Evolutionary conservation across 257 asterid genomes (phyloP).

Genomic region (Solanum corneliomulleri): DNA sequence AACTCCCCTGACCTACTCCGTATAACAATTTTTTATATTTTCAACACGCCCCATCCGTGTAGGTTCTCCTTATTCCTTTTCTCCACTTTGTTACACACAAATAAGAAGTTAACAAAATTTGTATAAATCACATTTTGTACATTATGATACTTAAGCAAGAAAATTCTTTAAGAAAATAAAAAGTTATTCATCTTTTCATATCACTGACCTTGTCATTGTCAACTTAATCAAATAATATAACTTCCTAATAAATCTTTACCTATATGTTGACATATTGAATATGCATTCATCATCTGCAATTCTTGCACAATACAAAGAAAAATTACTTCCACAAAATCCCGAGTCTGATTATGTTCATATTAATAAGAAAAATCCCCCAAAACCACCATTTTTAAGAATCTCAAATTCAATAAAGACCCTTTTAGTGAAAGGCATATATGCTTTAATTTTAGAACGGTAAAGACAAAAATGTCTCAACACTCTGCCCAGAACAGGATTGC

Average conservation of each 20-base stretch:
- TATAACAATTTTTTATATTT: no score
- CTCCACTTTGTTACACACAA: background rate
- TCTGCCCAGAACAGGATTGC: background rate
- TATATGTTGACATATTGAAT: background rate
- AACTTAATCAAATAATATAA: background rate
- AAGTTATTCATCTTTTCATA: background rate
- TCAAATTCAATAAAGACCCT: no score
- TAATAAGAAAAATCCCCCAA: no score
- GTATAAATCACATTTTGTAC: no score
- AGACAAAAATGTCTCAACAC: background rate
- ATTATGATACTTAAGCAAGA: background rate
- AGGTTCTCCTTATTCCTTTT: background rate
- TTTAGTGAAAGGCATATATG: no score
- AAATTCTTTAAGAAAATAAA: background rate
- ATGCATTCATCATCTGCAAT: background rate
- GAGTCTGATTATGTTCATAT: no score
- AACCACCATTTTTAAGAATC: no score
- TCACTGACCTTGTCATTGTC: background rate
- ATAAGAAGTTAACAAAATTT: background rate
- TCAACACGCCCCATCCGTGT: background rate
- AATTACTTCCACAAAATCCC: background rate
- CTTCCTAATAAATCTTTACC: conserved; percentile 6
- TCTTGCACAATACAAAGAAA: background rate
- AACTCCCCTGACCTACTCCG: no score
- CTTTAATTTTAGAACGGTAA: no score